Base-by-base conservation (phyloP, 352 stramenopile genomes). In the Stramenopiles sp. region DNA sequence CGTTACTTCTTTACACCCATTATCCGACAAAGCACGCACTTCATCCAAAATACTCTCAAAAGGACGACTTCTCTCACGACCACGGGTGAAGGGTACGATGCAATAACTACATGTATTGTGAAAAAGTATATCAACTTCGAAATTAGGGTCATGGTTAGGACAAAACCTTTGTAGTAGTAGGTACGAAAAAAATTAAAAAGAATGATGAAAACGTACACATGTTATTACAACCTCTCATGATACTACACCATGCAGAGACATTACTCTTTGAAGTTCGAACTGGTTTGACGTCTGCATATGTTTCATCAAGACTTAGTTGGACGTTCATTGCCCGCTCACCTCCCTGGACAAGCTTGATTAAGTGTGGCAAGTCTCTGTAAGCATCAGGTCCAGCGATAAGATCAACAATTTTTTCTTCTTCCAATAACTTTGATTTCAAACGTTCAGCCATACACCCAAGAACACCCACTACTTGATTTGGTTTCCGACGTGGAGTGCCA, bases 221-320 rank as follows among this genome's bases (percentile, higher is more conserved):
- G 55, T 99, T 99, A 56, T 96, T 94, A 58, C 86, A 99, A 43
- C 86, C 86, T 34, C 84, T 61, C 78, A 95, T 95, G 50, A 99
- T 92, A 7, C 69, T 90, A 7, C 96, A 69, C 53, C 92, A 96
- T 2, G 80, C 76, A 28, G 49, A 58, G 20, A 80, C 70, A 17
- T 70, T 69, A 29, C 53, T 64, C 48, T 59, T 40, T 18, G 60
- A 57, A 57, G 77, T 64, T 8, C 84, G 64, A 37, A 94, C 64
- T 0, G 85, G 83, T 7, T 65, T 61, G 42, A 99, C 90, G 52
- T 94, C 84, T 8, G 78, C 77, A 56, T 97, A 97, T 2, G 81
- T 96, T 59, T 99, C 84, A 34, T 91, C 70, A 2, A 91, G 61
- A 34, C 69, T 92, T 5, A 97, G 64, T 58, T 79, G 71, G 40